Evolutionary conservation across 2,329 filamentous ascomycete species (phyloP).

Genomic region (Balansia obtecta): DNA sequence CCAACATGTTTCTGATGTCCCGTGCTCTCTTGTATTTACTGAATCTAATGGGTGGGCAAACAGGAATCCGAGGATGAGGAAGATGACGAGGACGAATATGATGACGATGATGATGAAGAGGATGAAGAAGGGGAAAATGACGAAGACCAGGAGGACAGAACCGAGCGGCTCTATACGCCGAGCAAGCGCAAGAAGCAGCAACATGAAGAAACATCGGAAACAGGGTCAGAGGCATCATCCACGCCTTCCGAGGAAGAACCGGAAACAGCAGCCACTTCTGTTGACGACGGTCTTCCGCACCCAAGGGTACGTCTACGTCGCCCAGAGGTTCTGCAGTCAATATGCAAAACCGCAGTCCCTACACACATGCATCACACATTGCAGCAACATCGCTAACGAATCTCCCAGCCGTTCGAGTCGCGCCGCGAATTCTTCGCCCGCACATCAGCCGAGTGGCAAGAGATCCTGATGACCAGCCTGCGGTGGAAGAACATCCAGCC

Average conservation of each 20-base stretch:
- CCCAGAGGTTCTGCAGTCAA: too few relatives aligned
- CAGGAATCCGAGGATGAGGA: slow-evolving; percentile 49
- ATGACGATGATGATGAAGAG: slow-evolving; percentile 43
- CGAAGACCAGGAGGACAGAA: slow-evolving; percentile 30
- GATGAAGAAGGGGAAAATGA: slow-evolving; percentile 39
- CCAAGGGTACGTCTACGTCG: slow-evolving; percentile 32
- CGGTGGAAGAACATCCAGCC: slow-evolving; percentile 54
- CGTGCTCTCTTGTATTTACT: background rate
- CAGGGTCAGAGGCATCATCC: slow-evolving; percentile 21
- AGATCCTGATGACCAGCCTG: slow-evolving; percentile 64
- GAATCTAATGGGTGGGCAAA: background rate
- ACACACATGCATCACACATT: background rate
- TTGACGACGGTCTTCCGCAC: slow-evolving; percentile 67
- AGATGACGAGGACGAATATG: slow-evolving; percentile 42
- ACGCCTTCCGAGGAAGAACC: slow-evolving; percentile 30
- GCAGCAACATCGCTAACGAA: background rate
- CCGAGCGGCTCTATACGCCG: slow-evolving; percentile 32
- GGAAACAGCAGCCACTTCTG: slow-evolving; percentile 35
- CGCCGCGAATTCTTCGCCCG: slow-evolving; percentile 85
- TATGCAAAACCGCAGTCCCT: background rate
- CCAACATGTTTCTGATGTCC: background rate
- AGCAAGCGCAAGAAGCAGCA: slow-evolving; percentile 49
- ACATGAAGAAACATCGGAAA: slow-evolving; percentile 29
- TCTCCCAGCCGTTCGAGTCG: slow-evolving; percentile 69
- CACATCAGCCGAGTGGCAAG: slow-evolving; percentile 84